Evolutionary conservation across 148 eudicot genomes (phyloP), one percentile per base, ranked within the genome.

Genomic region (Cornus suecica): DNA sequence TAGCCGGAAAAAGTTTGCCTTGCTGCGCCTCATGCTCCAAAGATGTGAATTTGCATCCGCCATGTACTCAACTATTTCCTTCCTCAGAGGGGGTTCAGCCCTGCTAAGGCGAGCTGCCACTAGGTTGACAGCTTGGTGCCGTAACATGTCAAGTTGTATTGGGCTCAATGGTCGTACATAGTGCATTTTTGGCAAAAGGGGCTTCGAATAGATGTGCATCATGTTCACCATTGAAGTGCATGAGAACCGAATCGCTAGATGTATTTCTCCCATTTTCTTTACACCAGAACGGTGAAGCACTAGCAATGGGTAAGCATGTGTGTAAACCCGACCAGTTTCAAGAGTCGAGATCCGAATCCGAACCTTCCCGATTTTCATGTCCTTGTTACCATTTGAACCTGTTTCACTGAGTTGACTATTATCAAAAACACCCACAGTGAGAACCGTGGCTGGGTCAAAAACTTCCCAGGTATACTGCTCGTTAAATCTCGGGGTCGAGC

Each of bases 381-480:
- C 97, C 52, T 75, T 74, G 60, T 72, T 41, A 8, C 73, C 76
- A 29, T 68, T 65, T 25, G 81, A 62, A 51, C 63, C 84, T 42
- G 72, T 78, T 2, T 88, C 89, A n/a, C 74, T 80, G 30, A 88
- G 25, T 5, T 86, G 90, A 1, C 92, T 86, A 34, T 87, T 94
- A 34, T 92, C 97, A 61, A 94, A 94, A 62, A 90, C 92, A 23
- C 92, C 97, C 13, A 94, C 80, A 0, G 95, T 88, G 60, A 94
- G 90, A 72, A 94, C 98, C 2, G 98, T 94, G 26, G 97, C 84
- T 23, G 95, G 87, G 77, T 94, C 98, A 52, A 73, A 87, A 20
- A 94, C 98, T 64, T 94, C 98, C 98, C 98, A 94, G 20, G 93
- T 86, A 79, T 94, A 94, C 63, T 94, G 98, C 79, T 94, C 97